These are phyloP conservation scores for Pyricularia sp. DNA, from an alignment of 2,329 filamentous ascomycete species.

Conservation along the genomic window DNA sequence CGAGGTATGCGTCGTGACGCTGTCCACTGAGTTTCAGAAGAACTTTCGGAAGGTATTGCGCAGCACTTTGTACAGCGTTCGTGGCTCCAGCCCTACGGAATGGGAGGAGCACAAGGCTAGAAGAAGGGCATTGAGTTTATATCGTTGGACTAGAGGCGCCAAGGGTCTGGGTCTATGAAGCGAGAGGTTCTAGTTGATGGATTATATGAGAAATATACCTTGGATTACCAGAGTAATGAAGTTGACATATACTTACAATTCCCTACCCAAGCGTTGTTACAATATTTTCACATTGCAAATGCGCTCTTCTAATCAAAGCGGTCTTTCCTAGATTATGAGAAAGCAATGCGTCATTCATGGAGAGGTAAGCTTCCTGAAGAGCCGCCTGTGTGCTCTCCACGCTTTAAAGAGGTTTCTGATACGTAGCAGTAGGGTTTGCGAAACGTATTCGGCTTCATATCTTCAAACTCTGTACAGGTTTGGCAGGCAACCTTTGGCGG, in stretches of 20 bases:
- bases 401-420: neutral
- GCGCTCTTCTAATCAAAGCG: too few species aligned
- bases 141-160: conserved; percentile 36
- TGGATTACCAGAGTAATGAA: neutral
- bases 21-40: conserved; percentile 41
- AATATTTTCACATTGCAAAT: neutral
- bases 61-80: conserved; percentile 35
- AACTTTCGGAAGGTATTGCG: conserved; percentile 45
- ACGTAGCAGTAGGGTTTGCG: neutral
- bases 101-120: conserved; percentile 33
- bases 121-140: conserved; percentile 40
- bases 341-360: neutral
- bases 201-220: neutral
- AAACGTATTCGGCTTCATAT: neutral
- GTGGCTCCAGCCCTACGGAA: conserved; percentile 27
- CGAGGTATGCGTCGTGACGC: conserved; percentile 39
- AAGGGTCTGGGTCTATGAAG: conserved; percentile 23
- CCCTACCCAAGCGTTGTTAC: neutral
- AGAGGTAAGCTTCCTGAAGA: neutral
- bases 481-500: too few species aligned
- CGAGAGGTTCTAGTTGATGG: neutral
- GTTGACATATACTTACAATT: neutral
- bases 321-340: too few species aligned
- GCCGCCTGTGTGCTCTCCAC: neutral
- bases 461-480: too few species aligned